Conservation (phyloP, 768 basidiomycete species). For the Podaxis mareebaensis region DNA sequence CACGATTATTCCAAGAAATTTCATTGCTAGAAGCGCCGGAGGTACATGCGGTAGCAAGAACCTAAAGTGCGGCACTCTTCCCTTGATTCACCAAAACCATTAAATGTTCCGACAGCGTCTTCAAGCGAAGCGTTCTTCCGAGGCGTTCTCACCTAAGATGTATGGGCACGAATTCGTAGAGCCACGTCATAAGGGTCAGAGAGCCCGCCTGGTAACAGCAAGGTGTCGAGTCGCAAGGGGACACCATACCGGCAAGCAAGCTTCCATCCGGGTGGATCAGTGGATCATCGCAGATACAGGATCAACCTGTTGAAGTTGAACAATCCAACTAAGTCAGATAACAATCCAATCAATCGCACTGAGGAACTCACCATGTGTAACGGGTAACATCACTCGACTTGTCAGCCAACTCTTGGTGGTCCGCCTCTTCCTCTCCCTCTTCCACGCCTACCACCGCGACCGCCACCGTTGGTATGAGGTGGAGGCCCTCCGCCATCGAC, state of each 20-base stretch:
- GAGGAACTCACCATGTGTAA: not conserved
- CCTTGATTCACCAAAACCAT: not conserved
- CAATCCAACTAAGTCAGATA: not conserved
- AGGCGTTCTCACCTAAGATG: not conserved
- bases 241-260: not conserved
- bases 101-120: not conserved
- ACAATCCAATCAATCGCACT: not conserved
- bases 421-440: conserved; percentile 16
- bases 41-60: not conserved
- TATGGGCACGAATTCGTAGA: not conserved
- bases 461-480: conserved; percentile 16
- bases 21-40: not conserved
- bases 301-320: not conserved
- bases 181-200: not conserved
- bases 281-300: not conserved
- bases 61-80: not conserved
- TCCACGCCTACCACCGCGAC: conserved; percentile 9
- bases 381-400: not conserved
- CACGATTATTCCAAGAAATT: not conserved
- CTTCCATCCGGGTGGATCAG: not conserved
- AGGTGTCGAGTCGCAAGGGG: not conserved
- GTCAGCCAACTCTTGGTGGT: conserved; percentile 5
- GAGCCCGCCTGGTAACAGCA: not conserved
- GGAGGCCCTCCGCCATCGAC: not conserved
- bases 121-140: too few species aligned